Evolutionary conservation across 352 stramenopile genomes (phyloP), one percentile per base, ranked within the genome.

Genomic region (Halophytophthora polymorphica): DNA sequence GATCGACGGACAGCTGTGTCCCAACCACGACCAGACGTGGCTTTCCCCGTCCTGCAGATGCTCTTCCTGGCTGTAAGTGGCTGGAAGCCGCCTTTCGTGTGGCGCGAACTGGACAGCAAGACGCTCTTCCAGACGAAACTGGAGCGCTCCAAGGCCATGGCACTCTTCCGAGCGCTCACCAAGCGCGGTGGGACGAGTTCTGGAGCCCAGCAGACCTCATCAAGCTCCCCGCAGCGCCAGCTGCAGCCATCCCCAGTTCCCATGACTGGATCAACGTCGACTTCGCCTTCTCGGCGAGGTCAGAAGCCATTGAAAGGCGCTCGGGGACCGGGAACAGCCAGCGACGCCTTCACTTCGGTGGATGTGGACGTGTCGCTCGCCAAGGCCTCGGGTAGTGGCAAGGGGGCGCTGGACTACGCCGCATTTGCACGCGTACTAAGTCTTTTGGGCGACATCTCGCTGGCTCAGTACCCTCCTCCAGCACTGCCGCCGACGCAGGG

Each of bases 321-420:
- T 35, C 57, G 40, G 47, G 19, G 47, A 22, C 17, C 22, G 12
- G 28, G 19, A 17, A 42, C 8, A 23, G 44, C 43, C 25, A 17
- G 59, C 60, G 21, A 60, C 47, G 7, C 11, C 33, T 83, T 87
- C 42, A 58, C 75, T 2, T 69, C 69, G 18, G 76, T 69, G 4
- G 75, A 86, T 43, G 66, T 89, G 22, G 77, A 89, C 36, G 39
- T 89, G 6, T 66, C 66, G 6, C 67, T 87, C n/a, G 73, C 75
- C n/a, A 80, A 84, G 54, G 63, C 64, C 2, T 65, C 61, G 2
- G 60, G 61, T 7, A 54, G 75, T 22, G 69, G 71, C 5, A 89
- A 86, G 45, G 56, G 71, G 13, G 58, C 75, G 1, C 53, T 89
- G 7, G 48, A 56, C 1, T 86, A 70, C n/a, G 35, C 61, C 2